Evolutionary conservation across 148 eudicot genomes (phyloP), one percentile per base, ranked within the genome.

Genomic region (Suaeda aralocaspica): DNA sequence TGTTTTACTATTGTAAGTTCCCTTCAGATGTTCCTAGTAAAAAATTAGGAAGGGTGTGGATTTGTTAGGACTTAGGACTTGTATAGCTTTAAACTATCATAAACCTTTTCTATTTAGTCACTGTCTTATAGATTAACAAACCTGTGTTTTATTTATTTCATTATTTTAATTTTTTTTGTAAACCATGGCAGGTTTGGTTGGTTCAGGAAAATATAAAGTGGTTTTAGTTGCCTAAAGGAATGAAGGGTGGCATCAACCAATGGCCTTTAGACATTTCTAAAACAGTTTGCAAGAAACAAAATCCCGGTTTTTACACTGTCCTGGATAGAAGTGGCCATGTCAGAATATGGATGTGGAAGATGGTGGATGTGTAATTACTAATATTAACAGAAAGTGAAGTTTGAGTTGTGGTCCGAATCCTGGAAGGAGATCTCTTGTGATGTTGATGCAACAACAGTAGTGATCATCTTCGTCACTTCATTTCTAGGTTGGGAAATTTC

Each of bases 401-500:
- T 45, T 11, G 9, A 19, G 11, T 13, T 44, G 45, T 11, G 25
- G 41, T 62, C 10, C 56, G 73, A 62, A 41, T 25, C 10, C 4
- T 41, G 19, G 60, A 64, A 62, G 59, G 51, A 60, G 45, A 61
- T 53, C 58, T 16, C 33, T 36, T 29, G n/a, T 64, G 69, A 64
- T 21, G 58, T 50, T 41, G 53, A 72, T 26, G 26, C 53, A 18
- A 49, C 41, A n/a, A 24, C 29, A 13, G 44, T 58, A 50, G 21
- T 36, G 42, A 26, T 21, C 29, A 45, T 66, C 58, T 34, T 46
- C 44, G 31, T 58, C 71, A 46, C 52, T 49, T 49, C 51, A 67
- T 67, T 44, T 70, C 64, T 67, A 21, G 55, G 52, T 46, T 74
- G 26, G 77, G n/a, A 18, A 67, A 31, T 74, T 74, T 22, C 66